A percentile compares a stretch with the other conserved stretches of the same genome.
phyloP scores from a whole-genome alignment of 495 filamentous ascomycete species.

The Aspergillus bertholletiae region DNA sequence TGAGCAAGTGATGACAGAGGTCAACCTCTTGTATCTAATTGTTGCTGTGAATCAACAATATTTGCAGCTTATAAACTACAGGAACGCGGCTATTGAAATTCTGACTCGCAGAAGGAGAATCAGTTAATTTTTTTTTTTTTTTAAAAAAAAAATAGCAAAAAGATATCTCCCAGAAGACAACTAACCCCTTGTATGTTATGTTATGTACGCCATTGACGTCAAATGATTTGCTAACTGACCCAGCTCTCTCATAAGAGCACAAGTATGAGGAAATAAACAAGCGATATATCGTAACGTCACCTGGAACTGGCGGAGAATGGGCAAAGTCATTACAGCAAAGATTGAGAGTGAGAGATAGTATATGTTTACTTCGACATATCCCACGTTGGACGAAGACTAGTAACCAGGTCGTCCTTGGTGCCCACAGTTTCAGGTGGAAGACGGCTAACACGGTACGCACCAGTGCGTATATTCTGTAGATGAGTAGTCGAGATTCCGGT shows the following conservation, averaged over 20 bases:
- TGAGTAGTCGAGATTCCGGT: slow-evolving; percentile 74
- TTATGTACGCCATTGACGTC: slow-evolving; percentile 13
- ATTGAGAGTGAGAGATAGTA: slow-evolving; percentile 1
- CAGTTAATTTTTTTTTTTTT: slow-evolving; percentile 14
- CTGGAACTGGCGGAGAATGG: slow-evolving; percentile 27
- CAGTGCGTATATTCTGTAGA: slow-evolving; percentile 73
- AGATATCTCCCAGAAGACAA: too few species aligned
- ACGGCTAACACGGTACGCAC: slow-evolving; percentile 86
- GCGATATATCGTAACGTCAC: slow-evolving; percentile 31
- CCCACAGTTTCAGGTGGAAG: slow-evolving; percentile 81
- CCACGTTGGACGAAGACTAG: slow-evolving; percentile 76
- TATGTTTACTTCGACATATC: slow-evolving; percentile 48
- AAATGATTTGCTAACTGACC: slow-evolving; percentile 16
- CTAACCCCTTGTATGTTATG: slow-evolving; percentile 16
- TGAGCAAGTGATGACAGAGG: neutral
- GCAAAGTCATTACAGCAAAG: slow-evolving; percentile 28
- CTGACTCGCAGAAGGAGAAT: slow-evolving; percentile 17
- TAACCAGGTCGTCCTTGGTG: slow-evolving; percentile 66
- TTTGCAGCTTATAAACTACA: slow-evolving; percentile 1
- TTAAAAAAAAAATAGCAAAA: too few species aligned
- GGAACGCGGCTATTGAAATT: slow-evolving; percentile 7
- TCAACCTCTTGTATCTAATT: neutral
- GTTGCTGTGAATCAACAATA: neutral
- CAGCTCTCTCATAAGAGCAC: slow-evolving; percentile 22
- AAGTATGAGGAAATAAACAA: slow-evolving; percentile 10